phyloP scores from a whole-genome alignment of 2,329 filamentous ascomycete species.

The Knufia fluminis region DNA sequence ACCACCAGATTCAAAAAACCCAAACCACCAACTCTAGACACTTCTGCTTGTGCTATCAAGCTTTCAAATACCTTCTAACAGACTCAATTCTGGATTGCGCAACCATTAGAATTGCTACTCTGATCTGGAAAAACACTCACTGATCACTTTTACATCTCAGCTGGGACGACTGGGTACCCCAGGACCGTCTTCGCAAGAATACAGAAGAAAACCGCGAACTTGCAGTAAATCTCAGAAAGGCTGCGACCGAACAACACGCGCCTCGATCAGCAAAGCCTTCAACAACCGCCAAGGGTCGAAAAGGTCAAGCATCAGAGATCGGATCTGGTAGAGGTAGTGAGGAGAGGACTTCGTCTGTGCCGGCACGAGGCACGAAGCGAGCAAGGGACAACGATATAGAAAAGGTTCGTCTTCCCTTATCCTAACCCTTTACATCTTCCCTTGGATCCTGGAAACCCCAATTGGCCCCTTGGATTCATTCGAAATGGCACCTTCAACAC shows the following conservation, averaged over 20 bases:
- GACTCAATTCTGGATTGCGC: not conserved
- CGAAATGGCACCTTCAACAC: not conserved
- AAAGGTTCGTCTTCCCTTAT: constrained; percentile 30
- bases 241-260: constrained; percentile 29
- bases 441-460: not conserved
- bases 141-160: constrained; percentile 31
- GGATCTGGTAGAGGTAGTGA: constrained; percentile 37
- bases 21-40: not conserved
- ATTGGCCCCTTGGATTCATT: not conserved
- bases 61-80: not conserved
- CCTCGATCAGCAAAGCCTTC: constrained; percentile 18
- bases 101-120: not conserved
- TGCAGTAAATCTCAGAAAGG: constrained; percentile 45
- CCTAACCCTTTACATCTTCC: not conserved
- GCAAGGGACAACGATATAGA: constrained; percentile 40
- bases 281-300: constrained; percentile 23
- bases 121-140: not conserved
- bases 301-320: constrained; percentile 31
- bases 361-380: constrained; percentile 36
- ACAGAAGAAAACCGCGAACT: constrained; percentile 92
- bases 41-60: not conserved
- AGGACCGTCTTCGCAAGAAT: constrained; percentile 87
- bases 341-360: constrained; percentile 36
- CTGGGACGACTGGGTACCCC: constrained; percentile 97
- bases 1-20: not conserved